Evolutionary conservation across 495 filamentous ascomycete genomes (phyloP).

Genomic region (Corynascus novoguineensis): DNA sequence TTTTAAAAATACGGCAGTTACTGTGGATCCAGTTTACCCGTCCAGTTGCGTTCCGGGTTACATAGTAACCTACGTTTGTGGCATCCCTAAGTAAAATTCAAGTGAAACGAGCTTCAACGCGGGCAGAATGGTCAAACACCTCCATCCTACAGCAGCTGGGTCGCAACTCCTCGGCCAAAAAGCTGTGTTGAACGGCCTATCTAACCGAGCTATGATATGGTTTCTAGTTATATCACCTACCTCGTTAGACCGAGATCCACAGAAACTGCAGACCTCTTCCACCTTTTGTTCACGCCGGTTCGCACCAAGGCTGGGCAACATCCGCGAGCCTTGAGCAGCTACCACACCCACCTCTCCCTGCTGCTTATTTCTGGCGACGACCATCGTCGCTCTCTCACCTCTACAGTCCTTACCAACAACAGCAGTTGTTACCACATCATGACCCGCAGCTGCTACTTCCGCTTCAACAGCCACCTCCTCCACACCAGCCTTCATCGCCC

Average conservation of each 20-base stretch:
- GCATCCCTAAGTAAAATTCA: no score
- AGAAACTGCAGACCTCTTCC: background rate
- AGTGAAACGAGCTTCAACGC: no score
- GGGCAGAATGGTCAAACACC: no score
- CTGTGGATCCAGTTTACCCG: no score
- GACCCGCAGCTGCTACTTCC: background rate
- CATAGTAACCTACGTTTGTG: no score
- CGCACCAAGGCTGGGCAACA: background rate
- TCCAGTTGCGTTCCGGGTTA: no score
- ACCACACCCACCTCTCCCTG: background rate
- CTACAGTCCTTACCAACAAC: no score
- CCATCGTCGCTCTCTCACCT: background rate
- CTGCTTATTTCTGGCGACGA: background rate
- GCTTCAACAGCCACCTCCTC: background rate
- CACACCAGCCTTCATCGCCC: conserved; percentile 11
- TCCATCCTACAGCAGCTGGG: background rate
- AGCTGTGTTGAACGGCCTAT: conserved; percentile 3
- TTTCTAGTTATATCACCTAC: background rate
- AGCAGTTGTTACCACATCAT: no score
- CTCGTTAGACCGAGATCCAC: background rate
- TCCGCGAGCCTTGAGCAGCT: background rate
- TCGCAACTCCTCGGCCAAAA: background rate
- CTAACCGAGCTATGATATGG: background rate
- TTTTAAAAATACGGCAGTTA: no score
- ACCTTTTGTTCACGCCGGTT: background rate